Base-by-base conservation (phyloP, 1,139 yeast genomes). In the Blastobotrys ciferrii region DNA sequence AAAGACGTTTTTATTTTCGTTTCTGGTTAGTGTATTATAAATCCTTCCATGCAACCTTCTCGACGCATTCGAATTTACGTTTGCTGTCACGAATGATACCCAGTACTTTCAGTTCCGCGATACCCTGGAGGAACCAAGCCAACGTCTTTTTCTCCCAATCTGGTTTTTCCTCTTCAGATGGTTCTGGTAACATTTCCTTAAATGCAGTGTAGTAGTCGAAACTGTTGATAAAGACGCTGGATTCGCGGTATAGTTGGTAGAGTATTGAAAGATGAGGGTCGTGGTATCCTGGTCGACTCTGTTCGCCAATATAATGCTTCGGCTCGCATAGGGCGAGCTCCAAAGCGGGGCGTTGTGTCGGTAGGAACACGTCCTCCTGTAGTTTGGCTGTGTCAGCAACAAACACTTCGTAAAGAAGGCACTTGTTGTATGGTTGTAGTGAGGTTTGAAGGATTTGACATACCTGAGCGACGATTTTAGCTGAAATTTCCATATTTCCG, bases 141-240 rank as follows among this genome's bases (percentile, higher is more conserved):
- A 82, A 61, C 0, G 77, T 66, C 23, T 75, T 58, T 45, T 72
- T 72, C 33, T 76, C 78, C 84, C 87, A 82, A 2, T 65, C 69
- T 7, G 64, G 64, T 2, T 55, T 53, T n/a, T 58, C 52, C 15
- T 52, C 60, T 6, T 43, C 62, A 46, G 44, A 49, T 57, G 62
- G 47, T 46, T 70, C 71, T 17, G 75, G 73, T 20, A 87, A 60
- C 0, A 81, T 70, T 51, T 75, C 79, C 59, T 76, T 79, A 68
- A 87, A 89, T 1, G 91, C 89, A 43, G 73, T 68, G 62, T 77
- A 89, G 60, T 85, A 86, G 59, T 89, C 97, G 65, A 76, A 85
- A 45, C 87, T 77, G 61, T 88, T 89, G 54, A 88, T 76, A 20
- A 75, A 71, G 2, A 82, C 74, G 23, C 88, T 87, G 0, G 96